These are phyloP conservation scores for Powellomyces hirtus DNA, from an alignment of 192 early-diverging fungal genomes.

Conservation along the genomic window DNA sequence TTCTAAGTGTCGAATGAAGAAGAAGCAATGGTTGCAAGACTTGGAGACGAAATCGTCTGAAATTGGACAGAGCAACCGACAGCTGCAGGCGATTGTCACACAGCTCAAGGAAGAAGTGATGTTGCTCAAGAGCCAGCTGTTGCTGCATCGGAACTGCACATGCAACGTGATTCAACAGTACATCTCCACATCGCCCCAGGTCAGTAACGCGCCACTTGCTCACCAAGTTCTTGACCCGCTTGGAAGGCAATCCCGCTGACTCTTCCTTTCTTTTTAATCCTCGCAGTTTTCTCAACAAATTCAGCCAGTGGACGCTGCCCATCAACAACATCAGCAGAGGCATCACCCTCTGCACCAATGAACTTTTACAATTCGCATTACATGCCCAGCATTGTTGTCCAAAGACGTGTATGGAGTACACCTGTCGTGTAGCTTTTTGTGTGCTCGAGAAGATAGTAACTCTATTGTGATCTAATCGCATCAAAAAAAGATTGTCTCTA, in stretches of 20 bases:
- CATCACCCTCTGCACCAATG: no score
- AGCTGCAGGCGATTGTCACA: constrained; percentile 26
- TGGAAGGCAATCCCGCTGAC: background rate
- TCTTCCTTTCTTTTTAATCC: background rate
- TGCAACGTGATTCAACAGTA: constrained; percentile 55
- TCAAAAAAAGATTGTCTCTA: no score
- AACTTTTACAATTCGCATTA: no score
- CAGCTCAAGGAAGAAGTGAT: constrained; percentile 44
- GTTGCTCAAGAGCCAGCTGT: constrained; percentile 49
- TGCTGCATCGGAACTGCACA: constrained; percentile 48
- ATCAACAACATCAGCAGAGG: background rate
- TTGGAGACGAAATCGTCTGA: constrained; percentile 36
- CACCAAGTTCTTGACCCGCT: background rate
- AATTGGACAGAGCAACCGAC: constrained; percentile 28
- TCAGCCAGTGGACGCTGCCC: background rate
- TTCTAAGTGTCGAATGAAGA: constrained; percentile 57
- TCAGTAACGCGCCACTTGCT: background rate
- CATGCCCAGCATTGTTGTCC: no score
- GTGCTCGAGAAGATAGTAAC: no score
- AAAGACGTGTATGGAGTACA: no score
- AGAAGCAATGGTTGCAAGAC: constrained; percentile 51
- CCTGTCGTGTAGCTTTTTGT: no score
- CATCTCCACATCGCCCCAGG: constrained; percentile 8
- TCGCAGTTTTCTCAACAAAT: background rate
- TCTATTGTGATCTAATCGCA: no score